phyloP scores from a whole-genome alignment of 2,329 filamentous ascomycete species.

The Ascochyta pisi region DNA sequence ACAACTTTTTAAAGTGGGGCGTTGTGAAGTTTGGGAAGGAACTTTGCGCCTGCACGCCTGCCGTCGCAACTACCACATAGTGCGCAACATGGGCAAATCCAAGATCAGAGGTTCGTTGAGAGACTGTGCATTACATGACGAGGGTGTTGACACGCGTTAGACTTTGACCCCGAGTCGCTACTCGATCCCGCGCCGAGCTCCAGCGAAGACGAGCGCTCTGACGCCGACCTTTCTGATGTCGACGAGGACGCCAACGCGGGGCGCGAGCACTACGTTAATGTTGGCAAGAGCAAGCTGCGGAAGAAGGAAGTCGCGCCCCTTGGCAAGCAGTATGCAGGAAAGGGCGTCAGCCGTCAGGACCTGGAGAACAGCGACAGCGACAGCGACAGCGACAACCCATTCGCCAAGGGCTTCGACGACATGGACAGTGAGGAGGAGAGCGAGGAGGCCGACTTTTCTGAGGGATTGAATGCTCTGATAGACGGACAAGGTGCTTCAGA shows the following conservation, averaged over 20 bases:
- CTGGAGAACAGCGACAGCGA: slow-evolving; percentile 63
- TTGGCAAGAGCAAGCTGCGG: slow-evolving; percentile 86
- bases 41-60: slow-evolving; percentile 20
- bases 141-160: slow-evolving; percentile 52
- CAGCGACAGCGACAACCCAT: slow-evolving; percentile 62
- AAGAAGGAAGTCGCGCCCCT: slow-evolving; percentile 72
- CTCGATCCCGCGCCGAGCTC: slow-evolving; percentile 62
- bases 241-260: slow-evolving; percentile 61
- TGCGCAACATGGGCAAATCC: slow-evolving; percentile 37
- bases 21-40: slow-evolving; percentile 16
- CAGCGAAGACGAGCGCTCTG: slow-evolving; percentile 63
- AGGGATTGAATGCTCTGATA: slow-evolving; percentile 50
- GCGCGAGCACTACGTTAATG: slow-evolving; percentile 84
- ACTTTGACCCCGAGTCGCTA: slow-evolving; percentile 79
- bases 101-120: slow-evolving; percentile 37
- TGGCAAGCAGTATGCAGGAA: slow-evolving; percentile 81
- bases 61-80: slow-evolving; percentile 6
- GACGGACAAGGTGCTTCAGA: slow-evolving; percentile 59
- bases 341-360: slow-evolving; percentile 73
- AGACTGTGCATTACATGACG: accelerated
- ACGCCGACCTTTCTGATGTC: slow-evolving; percentile 53
- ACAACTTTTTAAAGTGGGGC: slow-evolving; percentile 23
- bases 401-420: slow-evolving; percentile 54
- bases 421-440: slow-evolving; percentile 38
- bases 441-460: slow-evolving; percentile 26